Base-by-base conservation (phyloP, 106 monocot species). In the Platanthera zijinensis region DNA sequence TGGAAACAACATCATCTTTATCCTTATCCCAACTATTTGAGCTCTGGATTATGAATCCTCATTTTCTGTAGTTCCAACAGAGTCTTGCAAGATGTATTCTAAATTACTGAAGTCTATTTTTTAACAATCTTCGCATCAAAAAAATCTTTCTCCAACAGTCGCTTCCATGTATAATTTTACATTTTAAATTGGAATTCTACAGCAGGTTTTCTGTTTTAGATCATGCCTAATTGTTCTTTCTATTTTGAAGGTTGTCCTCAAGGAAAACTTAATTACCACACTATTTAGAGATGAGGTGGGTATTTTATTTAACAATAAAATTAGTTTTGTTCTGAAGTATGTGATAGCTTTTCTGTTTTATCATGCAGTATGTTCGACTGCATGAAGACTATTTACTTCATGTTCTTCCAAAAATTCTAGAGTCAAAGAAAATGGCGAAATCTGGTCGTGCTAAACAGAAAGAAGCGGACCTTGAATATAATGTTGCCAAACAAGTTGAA, bases 401-500 rank as follows among this genome's bases (percentile, higher is more conserved):
- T 81, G 94, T 99, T 69, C 84, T 99, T 22, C 97, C 94, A 88
- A 94, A 84, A 76, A 84, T 99, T 51, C 76, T 94, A 68, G 97
- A 99, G 79, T 92, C 97, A 7, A 99, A 99, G 83, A 94, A 83
- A 81, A 88, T 94, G 97, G 97, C 97, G 49, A 99, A 92, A 86
- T 90, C 91, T 74, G 97, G 91, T 14, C 94, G 97, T 79, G 80
- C 91, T 56, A 99, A 92, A 76, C 89, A 91, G 78, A 99, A 94
- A 69, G 97, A 99, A 80, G 94, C 97, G 66, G 97, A 99, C 77
- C 81, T 99, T 50, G 97, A 99, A 73, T 99, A 99, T 52, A 99
- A 94, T 81, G 88, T 99, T 76, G 97, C 97, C 76, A 99, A 94
- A 78, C 97, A 99, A 80, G 97, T 99, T 63, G 94, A 99, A 79